A percentile compares a stretch with the other conserved stretches of the same genome.
Conservation (phyloP, 495 filamentous ascomycete species). For the Tuber aestivum region DNA sequence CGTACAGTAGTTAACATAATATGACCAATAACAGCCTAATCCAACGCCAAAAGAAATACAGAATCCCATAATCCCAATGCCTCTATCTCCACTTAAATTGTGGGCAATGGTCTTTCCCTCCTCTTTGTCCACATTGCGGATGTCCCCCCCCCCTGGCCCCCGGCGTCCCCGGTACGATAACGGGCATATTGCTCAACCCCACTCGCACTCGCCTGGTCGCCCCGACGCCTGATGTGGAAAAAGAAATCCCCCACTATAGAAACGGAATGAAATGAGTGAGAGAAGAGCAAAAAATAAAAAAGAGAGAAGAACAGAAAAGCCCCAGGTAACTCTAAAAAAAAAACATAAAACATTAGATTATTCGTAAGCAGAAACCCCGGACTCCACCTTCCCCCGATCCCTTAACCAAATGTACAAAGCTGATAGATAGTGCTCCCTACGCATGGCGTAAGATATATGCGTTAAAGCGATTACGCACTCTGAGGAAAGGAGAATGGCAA, state of each 20-base stretch:
- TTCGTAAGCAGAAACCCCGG: constrained; percentile 7
- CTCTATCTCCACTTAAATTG: not conserved
- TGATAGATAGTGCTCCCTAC: not conserved
- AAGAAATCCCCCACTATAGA: not conserved
- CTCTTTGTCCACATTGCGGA: not conserved
- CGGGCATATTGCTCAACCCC: not conserved
- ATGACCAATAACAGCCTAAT: not conserved
- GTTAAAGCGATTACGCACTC: not conserved
- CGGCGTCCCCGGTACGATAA: not conserved
- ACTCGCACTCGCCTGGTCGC: not conserved
- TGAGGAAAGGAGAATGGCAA: not conserved
- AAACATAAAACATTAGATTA: constrained; percentile 8
- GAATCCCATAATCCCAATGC: not conserved
- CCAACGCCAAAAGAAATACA: not conserved
- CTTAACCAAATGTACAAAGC: not conserved
- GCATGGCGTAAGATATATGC: not conserved
- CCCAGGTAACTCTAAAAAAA: not conserved
- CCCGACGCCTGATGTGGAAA: not conserved
- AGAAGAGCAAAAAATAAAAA: constrained; percentile 4
- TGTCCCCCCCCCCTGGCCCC: not conserved
- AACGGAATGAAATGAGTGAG: not conserved
- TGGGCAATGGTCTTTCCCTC: not conserved
- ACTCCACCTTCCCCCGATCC: constrained; percentile 22
- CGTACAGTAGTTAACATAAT: not conserved
- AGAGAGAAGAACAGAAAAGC: constrained; percentile 11